Percentiles rank a stretch among this genome's conserved stretches.
Evolutionary conservation across 2,329 filamentous ascomycete genomes (phyloP).

Genomic region (Phaeosphaeriaceae sp.): DNA sequence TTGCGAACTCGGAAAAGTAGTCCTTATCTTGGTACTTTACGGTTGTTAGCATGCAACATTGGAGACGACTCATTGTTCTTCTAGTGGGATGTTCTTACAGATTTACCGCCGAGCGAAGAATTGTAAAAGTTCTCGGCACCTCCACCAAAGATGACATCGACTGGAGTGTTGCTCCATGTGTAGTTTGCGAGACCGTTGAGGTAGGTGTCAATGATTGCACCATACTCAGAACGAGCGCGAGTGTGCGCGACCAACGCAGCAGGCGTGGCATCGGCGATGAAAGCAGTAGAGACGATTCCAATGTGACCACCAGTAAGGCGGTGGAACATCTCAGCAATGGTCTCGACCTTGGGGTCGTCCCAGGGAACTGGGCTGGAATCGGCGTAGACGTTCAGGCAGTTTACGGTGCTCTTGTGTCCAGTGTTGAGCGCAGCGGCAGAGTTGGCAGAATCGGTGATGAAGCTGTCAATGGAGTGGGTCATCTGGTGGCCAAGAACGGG

Average conservation of each 20-base stretch:
- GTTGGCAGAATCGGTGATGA: slow-evolving; percentile 88
- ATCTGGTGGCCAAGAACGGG: slow-evolving; percentile 88
- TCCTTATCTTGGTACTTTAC: slow-evolving; percentile 54
- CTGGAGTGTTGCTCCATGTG: slow-evolving; percentile 77
- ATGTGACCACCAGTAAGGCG: slow-evolving; percentile 69
- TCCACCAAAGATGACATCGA: slow-evolving; percentile 80
- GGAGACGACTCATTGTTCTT: neutral
- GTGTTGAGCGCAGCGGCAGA: slow-evolving; percentile 81
- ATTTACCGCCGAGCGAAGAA: slow-evolving; percentile 61
- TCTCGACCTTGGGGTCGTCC: slow-evolving; percentile 88
- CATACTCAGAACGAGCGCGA: slow-evolving; percentile 72
- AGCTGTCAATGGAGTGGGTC: slow-evolving; percentile 83
- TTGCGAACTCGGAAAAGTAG: slow-evolving; percentile 74
- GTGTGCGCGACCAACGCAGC: slow-evolving; percentile 69
- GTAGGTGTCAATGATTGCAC: slow-evolving; percentile 75
- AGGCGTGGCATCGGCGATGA: slow-evolving; percentile 81
- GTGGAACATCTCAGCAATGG: slow-evolving; percentile 78
- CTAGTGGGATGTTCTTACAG: slow-evolving; percentile 66
- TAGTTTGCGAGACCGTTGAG: slow-evolving; percentile 80
- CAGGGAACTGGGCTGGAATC: slow-evolving; percentile 76
- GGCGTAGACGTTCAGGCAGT: slow-evolving; percentile 80
- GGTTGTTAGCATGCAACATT: neutral
- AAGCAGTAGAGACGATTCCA: slow-evolving; percentile 77
- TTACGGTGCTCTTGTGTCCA: slow-evolving; percentile 84
- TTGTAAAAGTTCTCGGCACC: slow-evolving; percentile 81